A percentile compares a stretch with the other conserved stretches of the same genome.
Evolutionary conservation across 2,329 filamentous ascomycete genomes (phyloP).

Genomic region (Penicillium sp.): DNA sequence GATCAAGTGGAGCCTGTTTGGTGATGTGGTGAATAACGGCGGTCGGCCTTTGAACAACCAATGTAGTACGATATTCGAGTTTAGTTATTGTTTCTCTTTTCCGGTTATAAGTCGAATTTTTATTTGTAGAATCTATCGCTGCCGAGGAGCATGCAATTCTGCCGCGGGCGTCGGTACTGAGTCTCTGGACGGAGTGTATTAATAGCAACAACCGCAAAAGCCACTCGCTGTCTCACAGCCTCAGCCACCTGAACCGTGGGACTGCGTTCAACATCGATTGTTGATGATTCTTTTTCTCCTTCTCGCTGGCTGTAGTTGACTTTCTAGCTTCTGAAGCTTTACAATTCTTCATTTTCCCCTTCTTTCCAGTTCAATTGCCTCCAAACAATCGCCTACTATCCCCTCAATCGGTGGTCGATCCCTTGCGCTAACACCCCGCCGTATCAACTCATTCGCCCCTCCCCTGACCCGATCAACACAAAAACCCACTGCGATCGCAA

Average conservation of each 20-base stretch:
- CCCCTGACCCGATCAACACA: slow-evolving; percentile 19
- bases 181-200: neutral
- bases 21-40: too few species aligned
- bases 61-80: neutral
- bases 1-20: too few species aligned
- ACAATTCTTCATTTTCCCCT: neutral
- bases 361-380: neutral
- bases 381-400: neutral
- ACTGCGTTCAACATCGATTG: slow-evolving; percentile 1
- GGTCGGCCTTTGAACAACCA: too few species aligned
- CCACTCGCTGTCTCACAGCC: slow-evolving; percentile 19
- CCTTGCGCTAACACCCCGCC: slow-evolving; percentile 25
- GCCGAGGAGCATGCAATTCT: too few species aligned
- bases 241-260: slow-evolving; percentile 23
- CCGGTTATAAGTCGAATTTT: too few species aligned
- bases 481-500: slow-evolving; percentile 14
- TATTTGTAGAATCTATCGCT: too few species aligned
- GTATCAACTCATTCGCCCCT: slow-evolving; percentile 16
- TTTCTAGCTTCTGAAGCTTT: neutral
- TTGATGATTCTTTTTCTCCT: slow-evolving; percentile 9
- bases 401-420: slow-evolving; percentile 12
- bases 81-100: neutral
- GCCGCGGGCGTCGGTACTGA: too few species aligned
- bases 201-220: slow-evolving; percentile 13
- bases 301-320: neutral